Evolutionary conservation across 208 protist genomes (phyloP), one percentile per base, ranked within the genome.

Genomic region (Acanthamoeba comandoni): DNA sequence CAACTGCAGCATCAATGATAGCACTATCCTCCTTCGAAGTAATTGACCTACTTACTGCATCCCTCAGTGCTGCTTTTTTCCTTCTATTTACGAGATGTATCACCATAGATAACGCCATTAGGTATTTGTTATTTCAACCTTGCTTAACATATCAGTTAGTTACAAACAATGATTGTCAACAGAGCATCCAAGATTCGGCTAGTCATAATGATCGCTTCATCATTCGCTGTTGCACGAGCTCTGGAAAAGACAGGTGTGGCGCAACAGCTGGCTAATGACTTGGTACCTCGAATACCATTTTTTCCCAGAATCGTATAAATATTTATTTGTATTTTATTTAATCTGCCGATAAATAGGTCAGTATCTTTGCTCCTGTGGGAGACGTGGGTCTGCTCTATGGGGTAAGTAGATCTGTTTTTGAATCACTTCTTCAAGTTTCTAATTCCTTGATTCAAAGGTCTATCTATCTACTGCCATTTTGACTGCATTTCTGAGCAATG

Each of bases 381-480:
- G 9, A 35, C 15, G 15, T 67, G 3, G 77, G 77, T 3, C 12
- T 87, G 9, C 51, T 87, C 53, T 87, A 69, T 15, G 77, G 77
- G 0, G 77, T n/a, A n/a, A n/a, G n/a, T n/a, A n/a, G n/a, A n/a
- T n/a, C n/a, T n/a, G n/a, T n/a, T n/a, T n/a, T n/a, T n/a, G n/a
- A n/a, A n/a, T n/a, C n/a, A n/a, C n/a, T n/a, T n/a, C n/a, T n/a
- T n/a, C n/a, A n/a, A n/a, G n/a, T n/a, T n/a, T n/a, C n/a, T n/a
- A n/a, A n/a, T n/a, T n/a, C n/a, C n/a, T n/a, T n/a, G n/a, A n/a
- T n/a, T n/a, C n/a, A n/a, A n/a, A n/a, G n/a, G n/a, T 87, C 26
- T 91, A 91, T 24, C 64, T 91, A 24, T 52, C 65, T 26, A 91
- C 84, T 29, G 84, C 52, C 9, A 39, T 91, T 9, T 49, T 91